A percentile compares a stretch with the other conserved stretches of the same genome.
These are phyloP conservation scores for Straminergon stramineum DNA, from an alignment of 225 moss, liverwort and hornwort genomes.

Conservation along the genomic window DNA sequence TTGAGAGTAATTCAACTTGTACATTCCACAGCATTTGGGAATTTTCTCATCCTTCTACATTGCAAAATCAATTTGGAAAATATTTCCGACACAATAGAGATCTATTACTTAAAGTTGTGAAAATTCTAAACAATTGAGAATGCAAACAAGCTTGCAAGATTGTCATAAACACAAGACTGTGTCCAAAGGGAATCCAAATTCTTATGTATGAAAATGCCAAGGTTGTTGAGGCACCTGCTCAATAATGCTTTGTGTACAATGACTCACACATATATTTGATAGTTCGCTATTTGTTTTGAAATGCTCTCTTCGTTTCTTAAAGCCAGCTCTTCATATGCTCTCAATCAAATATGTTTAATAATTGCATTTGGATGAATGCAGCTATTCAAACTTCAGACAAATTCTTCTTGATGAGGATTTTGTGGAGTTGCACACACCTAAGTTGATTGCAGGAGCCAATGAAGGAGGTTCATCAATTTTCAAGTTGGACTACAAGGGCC, in stretches of 20 bases:
- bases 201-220: background rate
- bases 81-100: background rate
- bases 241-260: background rate
- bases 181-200: background rate
- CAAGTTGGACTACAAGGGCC: slow-evolving; percentile 77
- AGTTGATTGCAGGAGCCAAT: slow-evolving; percentile 82
- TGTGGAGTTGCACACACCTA: slow-evolving; percentile 83
- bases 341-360: background rate
- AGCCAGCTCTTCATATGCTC: background rate
- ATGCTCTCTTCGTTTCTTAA: background rate
- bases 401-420: slow-evolving; percentile 63
- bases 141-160: background rate
- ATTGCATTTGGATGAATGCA: slow-evolving; percentile 12
- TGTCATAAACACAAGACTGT: background rate
- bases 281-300: background rate
- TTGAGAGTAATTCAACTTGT: background rate
- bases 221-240: background rate
- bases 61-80: background rate
- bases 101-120: background rate
- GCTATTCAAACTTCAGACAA: slow-evolving; percentile 52
- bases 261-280: background rate
- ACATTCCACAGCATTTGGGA: background rate
- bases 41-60: background rate
- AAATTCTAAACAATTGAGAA: background rate
- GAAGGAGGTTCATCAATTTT: slow-evolving; percentile 88